Conservation (phyloP, 352 stramenopile species). For the Aphanomyces invadans region DNA sequence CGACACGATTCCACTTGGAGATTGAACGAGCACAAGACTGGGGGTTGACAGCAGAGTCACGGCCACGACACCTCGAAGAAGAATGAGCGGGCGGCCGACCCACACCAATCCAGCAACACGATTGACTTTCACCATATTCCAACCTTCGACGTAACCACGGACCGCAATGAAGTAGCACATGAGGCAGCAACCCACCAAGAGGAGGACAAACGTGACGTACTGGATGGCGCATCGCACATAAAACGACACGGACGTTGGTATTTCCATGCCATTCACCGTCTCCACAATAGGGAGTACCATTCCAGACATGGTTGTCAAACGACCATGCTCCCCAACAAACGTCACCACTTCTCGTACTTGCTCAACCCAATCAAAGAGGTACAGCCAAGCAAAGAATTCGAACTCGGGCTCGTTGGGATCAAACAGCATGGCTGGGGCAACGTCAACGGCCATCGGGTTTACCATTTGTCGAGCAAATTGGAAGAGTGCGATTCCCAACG, state of each 20-base stretch:
- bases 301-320: not conserved
- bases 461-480: not conserved
- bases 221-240: not conserved
- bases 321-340: not conserved
- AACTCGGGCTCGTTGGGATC: not conserved
- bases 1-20: not conserved
- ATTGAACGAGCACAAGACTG: not conserved
- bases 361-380: slow-evolving; percentile 14
- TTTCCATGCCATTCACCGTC: not conserved
- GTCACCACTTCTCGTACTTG: slow-evolving; percentile 13
- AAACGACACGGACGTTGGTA: not conserved
- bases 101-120: slow-evolving; percentile 10
- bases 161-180: not conserved
- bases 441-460: not conserved
- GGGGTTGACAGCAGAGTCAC: not conserved
- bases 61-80: not conserved
- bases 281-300: not conserved
- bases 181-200: not conserved
- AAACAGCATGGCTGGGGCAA: not conserved
- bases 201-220: not conserved
- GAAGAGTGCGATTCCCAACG: not conserved
- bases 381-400: slow-evolving; percentile 8
- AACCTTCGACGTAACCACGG: slow-evolving; percentile 5
- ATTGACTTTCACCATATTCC: slow-evolving; percentile 6
- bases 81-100: slow-evolving; percentile 4